Base-by-base conservation (phyloP, 805 yeast species). In the Candida oleophila region DNA sequence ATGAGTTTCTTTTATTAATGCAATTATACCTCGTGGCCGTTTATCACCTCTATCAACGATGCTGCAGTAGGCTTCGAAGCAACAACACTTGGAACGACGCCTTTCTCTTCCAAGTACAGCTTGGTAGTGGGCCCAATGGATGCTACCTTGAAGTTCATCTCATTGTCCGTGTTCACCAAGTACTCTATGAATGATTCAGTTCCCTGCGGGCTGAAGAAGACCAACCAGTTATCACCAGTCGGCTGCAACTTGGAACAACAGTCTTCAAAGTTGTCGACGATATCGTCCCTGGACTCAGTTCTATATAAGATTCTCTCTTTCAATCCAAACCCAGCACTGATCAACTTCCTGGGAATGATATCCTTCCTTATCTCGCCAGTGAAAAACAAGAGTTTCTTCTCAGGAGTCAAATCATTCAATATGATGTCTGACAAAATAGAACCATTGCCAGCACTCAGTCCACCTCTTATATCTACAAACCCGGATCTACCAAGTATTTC, bases 81-180 rank as follows among this genome's bases (percentile, higher is more conserved):
- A 3, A 85, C 86, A 1, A 86, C 78, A 35, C 78, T 66, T 1
- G 91, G 88, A 0, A 39, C 52, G 2, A 92, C 60, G 0, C 81
- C 83, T 16, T 78, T 71, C 1, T 70, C 62, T 3, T 62, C 34
- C 38, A 91, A 65, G 56, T 78, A 89, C 35, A 69, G 73, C 46
- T 85, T 81, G 0, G 98, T 92, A 0, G 97, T 92, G 2, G 97
- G 97, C 0, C 98, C 98, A 48, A 92, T 92, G 3, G 91, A 82
- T 0, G 96, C 97, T 14, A 89, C 67, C 41, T 72, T 75, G 38
- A 71, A 62, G 3, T 47, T 36, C 36, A 57, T 30, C 28, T 47
- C 21, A n/a, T 42, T 37, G 9, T 42, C 40, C 14, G 20, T 16
- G 33, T 47, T 11, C 38, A 42, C 42, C 25, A 70, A 43, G 49